phyloP scores from a whole-genome alignment of 331 rosid species.

The Acacia pycnantha region DNA sequence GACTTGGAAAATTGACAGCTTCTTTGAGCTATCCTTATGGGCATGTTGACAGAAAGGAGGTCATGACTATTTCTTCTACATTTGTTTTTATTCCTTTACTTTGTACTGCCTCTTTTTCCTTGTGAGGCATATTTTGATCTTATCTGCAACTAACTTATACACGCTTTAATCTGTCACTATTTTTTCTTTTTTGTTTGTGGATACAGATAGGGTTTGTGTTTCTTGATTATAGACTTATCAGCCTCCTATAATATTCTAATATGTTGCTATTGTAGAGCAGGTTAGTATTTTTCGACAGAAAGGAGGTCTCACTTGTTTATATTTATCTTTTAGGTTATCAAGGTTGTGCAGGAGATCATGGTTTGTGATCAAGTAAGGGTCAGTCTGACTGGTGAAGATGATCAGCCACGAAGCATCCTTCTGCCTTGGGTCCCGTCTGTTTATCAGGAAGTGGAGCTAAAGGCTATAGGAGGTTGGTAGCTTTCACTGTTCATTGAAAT shows the following conservation, averaged over 20 bases:
- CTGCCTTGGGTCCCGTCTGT: constrained; percentile 88
- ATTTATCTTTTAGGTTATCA: constrained; percentile 58
- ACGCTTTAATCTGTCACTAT: neutral
- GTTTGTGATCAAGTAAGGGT: constrained; percentile 77
- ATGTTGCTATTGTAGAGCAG: neutral
- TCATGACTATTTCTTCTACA: constrained; percentile 27
- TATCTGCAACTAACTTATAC: neutral
- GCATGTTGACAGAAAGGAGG: constrained; percentile 68
- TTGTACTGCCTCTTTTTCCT: neutral
- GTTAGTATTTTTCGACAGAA: constrained; percentile 31
- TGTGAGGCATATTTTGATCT: constrained; percentile 9
- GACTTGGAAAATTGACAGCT: constrained; percentile 73
- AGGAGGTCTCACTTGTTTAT: constrained; percentile 36
- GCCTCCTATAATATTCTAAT: neutral
- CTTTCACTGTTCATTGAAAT: constrained; percentile 37
- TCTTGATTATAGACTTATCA: neutral
- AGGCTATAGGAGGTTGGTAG: constrained; percentile 80
- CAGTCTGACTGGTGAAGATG: constrained; percentile 47
- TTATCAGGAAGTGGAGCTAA: constrained; percentile 79
- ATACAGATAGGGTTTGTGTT: constrained; percentile 6
- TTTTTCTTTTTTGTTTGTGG: constrained; percentile 2
- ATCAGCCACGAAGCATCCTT: constrained; percentile 41
- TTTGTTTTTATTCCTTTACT: neutral
- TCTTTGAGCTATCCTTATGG: constrained; percentile 66
- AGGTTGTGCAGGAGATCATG: constrained; percentile 65